Conservation (phyloP, 345 rosid genomes). For the Ceriops tagal region DNA sequence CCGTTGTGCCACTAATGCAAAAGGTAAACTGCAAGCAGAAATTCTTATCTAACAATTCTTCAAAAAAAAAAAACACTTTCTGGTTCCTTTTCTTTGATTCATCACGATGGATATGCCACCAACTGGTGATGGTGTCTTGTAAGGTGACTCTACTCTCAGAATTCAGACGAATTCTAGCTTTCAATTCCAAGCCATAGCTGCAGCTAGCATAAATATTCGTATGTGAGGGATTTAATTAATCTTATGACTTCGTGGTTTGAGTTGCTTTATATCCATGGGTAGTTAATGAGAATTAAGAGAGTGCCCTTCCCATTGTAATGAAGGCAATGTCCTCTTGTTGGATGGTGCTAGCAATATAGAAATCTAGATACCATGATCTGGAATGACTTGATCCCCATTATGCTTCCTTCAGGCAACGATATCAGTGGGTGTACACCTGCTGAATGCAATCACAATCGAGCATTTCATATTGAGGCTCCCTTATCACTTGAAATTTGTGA, state of each 20-base stretch:
- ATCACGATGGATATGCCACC: background rate
- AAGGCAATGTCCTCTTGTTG: background rate
- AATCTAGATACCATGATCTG: background rate
- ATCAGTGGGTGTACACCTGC: conserved; percentile 63
- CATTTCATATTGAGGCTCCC: conserved; percentile 92
- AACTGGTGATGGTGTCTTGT: background rate
- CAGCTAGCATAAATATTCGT: background rate
- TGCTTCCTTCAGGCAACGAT: conserved; percentile 61
- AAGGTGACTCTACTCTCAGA: background rate
- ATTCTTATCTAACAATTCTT: background rate
- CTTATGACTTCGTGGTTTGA: background rate
- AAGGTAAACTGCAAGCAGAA: conserved; percentile 42
- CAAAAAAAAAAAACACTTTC: background rate
- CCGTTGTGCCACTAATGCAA: conserved; percentile 80
- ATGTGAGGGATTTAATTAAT: background rate
- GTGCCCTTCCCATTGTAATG: background rate
- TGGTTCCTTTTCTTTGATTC: background rate
- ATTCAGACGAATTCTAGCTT: background rate
- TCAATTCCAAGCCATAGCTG: background rate
- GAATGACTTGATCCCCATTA: background rate
- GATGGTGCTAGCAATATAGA: background rate
- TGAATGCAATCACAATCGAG: conserved; percentile 81
- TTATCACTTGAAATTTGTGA: conserved; percentile 81
- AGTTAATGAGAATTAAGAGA: background rate
- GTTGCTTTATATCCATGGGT: background rate